Evolutionary conservation across 164 flowering plant genomes (phyloP), one percentile per base, ranked within the genome.

Genomic region (Pachysandra terminalis): DNA sequence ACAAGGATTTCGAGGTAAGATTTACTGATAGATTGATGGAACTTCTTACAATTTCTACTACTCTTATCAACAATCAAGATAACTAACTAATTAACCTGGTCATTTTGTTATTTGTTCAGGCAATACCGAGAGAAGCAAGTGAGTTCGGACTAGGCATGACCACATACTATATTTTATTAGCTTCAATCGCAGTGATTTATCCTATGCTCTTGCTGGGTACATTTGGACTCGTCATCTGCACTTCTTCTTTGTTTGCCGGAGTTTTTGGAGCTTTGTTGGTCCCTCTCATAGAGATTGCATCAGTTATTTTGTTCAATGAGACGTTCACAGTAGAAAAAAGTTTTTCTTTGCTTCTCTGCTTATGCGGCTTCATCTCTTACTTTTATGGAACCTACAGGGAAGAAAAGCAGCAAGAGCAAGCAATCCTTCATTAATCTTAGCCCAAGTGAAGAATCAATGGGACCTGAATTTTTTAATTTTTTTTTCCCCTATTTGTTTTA

Each of bases 1-100:
- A 79, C 71, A 77, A 82, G 0, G 87, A 81, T 53, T 80, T 84
- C 22, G 28, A 77, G 85, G 87, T 80, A 32, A 26, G 25, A n/a
- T n/a, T n/a, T 23, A 0, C 22, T 0, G 21, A 54, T 54, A 54
- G 8, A 54, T 54, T 5, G 9, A 54, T 54, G 1, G 5, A 54
- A 17, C 3, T 19, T 19, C 37, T 32, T 32, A 7, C 7, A 3
- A 32, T 32, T 7, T 32, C n/a, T n/a, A n/a, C n/a, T 32, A 7
- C 7, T 32, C 37, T 32, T 32, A 3, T 32, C 37, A 32, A 32
- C 37, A 32, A 32, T 32, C 37, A 3, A 7, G 37, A 7, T 32
- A 32, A 32, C 5, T 32, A 32, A 32, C 7, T 32, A 32, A 32
- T 3, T 32, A 32, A 32, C 7, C 37, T 32, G 37, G 37, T 32